Evolutionary conservation across 345 rosid species (phyloP).

Genomic region (Euphorbia peplus): DNA sequence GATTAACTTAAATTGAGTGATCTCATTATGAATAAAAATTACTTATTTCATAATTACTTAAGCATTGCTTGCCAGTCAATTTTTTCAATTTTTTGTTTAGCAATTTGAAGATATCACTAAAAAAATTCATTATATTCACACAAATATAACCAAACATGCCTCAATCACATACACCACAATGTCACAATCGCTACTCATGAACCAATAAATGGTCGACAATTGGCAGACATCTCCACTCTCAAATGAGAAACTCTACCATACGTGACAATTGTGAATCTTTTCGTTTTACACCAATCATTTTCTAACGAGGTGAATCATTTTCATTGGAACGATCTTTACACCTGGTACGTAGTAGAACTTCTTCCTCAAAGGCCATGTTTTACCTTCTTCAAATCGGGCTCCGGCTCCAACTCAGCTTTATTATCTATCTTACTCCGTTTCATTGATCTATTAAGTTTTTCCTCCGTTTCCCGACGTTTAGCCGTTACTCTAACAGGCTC

Average conservation of each 20-base stretch:
- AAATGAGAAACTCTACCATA: no score
- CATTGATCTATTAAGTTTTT: constrained; percentile 10
- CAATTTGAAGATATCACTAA: background rate
- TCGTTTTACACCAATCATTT: no score
- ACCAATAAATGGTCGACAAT: constrained; percentile 36
- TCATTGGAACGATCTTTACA: no score
- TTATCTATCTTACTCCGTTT: no score
- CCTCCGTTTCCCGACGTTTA: constrained; percentile 12
- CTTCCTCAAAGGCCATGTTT: background rate
- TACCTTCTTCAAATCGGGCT: no score
- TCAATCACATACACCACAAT: background rate
- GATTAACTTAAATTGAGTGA: background rate
- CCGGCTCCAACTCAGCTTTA: constrained; percentile 7
- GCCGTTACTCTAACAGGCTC: constrained; percentile 18
- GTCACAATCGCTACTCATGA: constrained; percentile 5
- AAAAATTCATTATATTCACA: background rate
- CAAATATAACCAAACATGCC: background rate
- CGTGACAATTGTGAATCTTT: no score
- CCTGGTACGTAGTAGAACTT: no score
- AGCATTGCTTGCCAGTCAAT: background rate
- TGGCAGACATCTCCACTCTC: no score
- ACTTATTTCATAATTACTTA: no score
- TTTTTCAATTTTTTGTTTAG: no score
- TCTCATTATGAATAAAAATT: no score
- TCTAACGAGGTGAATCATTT: no score